A percentile compares a stretch with the other conserved stretches of the same genome.
These are phyloP conservation scores for Coemansia sp. DNA, from an alignment of 192 early-diverging fungal species.

Conservation along the genomic window DNA sequence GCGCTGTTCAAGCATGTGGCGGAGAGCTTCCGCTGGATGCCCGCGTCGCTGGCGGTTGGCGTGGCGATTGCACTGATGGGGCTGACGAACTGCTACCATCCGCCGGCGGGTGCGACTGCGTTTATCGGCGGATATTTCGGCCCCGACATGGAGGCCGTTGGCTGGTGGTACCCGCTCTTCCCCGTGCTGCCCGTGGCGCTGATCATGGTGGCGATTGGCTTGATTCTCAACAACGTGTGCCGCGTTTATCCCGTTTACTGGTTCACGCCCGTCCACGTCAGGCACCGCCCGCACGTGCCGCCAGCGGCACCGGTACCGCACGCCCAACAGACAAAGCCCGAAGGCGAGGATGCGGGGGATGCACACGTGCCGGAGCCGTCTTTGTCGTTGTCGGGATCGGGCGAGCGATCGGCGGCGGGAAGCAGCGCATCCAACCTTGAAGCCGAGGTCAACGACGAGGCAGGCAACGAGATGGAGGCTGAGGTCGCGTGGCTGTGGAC, in stretches of 20 bases:
- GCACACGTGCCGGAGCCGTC: background rate
- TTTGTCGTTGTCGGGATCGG: background rate
- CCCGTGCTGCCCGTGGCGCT: conserved; percentile 38
- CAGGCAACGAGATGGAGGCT: conserved; percentile 26
- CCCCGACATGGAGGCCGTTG: conserved; percentile 18
- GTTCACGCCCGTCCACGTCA: conserved; percentile 35
- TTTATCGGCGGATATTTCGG: conserved; percentile 30
- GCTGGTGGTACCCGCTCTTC: conserved; percentile 51
- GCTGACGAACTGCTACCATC: conserved; percentile 44
- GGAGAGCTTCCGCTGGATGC: conserved; percentile 41
- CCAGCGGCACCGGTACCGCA: no score
- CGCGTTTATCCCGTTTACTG: conserved; percentile 49
- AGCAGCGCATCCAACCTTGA: background rate
- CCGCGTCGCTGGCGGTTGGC: conserved; percentile 41
- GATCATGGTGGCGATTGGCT: conserved; percentile 27
- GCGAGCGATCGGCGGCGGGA: background rate
- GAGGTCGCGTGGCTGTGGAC: conserved; percentile 27
- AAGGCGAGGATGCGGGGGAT: background rate
- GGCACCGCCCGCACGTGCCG: background rate
- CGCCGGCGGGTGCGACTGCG: conserved; percentile 49
- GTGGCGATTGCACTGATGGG: conserved; percentile 45
- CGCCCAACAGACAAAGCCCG: background rate
- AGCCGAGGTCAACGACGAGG: conserved; percentile 10
- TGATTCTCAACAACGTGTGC: conserved; percentile 41
- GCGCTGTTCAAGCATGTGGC: conserved; percentile 29